Percentiles rank a stretch among this genome's conserved stretches.
Conservation (phyloP, 1,139 yeast species). For the Saccharomyces hybrid region DNA sequence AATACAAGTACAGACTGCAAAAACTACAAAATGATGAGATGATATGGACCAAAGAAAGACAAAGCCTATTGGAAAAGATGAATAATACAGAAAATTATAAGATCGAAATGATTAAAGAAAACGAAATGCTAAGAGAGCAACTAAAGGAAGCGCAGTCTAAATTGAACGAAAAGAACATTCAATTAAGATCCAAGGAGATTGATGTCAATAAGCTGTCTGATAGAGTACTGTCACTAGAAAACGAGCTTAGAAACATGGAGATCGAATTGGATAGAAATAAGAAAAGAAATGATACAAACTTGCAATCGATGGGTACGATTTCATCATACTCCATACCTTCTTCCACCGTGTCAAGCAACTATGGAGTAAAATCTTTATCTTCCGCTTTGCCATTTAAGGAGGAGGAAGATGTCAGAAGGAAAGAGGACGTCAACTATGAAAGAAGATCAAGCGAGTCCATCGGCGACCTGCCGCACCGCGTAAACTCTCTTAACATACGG, state of each 20-base stretch:
- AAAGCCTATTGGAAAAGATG: constrained; percentile 24
- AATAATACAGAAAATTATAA: constrained; percentile 19
- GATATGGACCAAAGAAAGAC: constrained; percentile 44
- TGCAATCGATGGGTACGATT: neutral
- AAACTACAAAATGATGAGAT: constrained; percentile 46
- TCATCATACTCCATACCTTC: neutral
- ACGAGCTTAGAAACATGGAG: constrained; percentile 9
- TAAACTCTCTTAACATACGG: constrained; percentile 2
- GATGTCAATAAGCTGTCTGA: constrained; percentile 21
- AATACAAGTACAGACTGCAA: constrained; percentile 39
- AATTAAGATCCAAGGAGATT: constrained; percentile 19
- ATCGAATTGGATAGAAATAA: neutral
- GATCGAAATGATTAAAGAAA: constrained; percentile 42
- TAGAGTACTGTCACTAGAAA: constrained; percentile 16
- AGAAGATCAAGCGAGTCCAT: constrained; percentile 1
- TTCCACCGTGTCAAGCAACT: neutral
- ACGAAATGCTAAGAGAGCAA: constrained; percentile 41
- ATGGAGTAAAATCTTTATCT: neutral
- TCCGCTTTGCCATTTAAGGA: neutral
- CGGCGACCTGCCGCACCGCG: constrained; percentile 4
- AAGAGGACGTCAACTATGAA: neutral
- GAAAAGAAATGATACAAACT: neutral
- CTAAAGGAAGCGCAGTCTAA: constrained; percentile 13
- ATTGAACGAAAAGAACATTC: constrained; percentile 18
- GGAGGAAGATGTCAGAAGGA: neutral